Evolutionary conservation across 202 grass and related monocot genomes (phyloP), one percentile per base, ranked within the genome.

Genomic region (Musa balbisiana): DNA sequence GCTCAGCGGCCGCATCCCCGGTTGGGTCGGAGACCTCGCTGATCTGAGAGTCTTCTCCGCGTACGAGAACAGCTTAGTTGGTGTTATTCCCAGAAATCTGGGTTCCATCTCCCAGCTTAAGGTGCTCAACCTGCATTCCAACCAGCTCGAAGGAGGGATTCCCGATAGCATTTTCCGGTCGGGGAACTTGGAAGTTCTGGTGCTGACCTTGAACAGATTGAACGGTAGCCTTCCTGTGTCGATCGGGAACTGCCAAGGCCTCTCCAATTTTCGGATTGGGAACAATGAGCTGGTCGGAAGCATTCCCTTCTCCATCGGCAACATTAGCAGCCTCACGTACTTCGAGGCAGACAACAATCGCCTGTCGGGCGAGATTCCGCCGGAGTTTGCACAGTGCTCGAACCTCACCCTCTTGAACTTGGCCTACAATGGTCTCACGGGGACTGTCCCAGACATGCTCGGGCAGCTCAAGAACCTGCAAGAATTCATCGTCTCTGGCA

Each of bases 51-150:
- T 97, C 9, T 79, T 97, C 4, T 91, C 94, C 67, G 85, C 94
- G 10, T 98, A 98, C 55, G 94, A 98, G 85, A 98, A 98, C 56
- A 52, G 64, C 12, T 86, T 98, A 13, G 80, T 82, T 0, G 88
- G 94, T 4, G 54, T 64, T 53, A 98, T 98, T 79, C 91, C 88
- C 1, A 49, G 70, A 43, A 83, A 83, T 9, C 88, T 93, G 15
- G 88, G 91, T 1, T 84, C 21, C 11, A 50, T 80, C 55, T 91
- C 91, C 24, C 74, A 81, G 52, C 84, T 98, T 17, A 75, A 85
- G 15, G 85, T 91, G 82, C 71, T 93, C 24, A 98, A 98, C 72
- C 88, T 98, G 62, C 94, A 98, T 73, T 98, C 94, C 76, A 98
- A 98, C 77, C 76, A 74, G 27, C 90, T 98, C 1, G 77, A 88